Conservation (phyloP, 176 grass and related monocot species). For the Avena insularis region DNA sequence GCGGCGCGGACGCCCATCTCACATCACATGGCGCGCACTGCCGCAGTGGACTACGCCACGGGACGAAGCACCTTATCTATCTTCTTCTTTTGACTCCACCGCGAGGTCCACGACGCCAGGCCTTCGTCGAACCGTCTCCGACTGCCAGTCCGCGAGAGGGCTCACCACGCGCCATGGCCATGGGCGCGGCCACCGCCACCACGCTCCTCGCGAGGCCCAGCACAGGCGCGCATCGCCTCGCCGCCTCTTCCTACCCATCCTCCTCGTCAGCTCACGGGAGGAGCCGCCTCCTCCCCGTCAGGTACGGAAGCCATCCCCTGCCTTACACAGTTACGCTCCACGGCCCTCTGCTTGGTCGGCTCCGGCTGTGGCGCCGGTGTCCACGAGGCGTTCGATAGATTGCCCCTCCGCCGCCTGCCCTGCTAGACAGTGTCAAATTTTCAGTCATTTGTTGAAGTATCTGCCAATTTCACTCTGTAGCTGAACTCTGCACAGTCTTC, state of each 20-base stretch:
- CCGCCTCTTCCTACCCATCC: background rate
- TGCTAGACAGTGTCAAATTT: background rate
- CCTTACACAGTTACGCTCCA: no score
- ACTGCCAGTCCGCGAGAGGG: background rate
- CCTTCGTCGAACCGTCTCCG: background rate
- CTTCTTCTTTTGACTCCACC: background rate
- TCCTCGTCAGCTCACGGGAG: conserved; percentile 37
- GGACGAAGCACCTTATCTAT: conserved; percentile 24
- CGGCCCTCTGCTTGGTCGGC: background rate
- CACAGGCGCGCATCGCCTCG: conserved; percentile 18
- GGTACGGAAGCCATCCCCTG: conserved; percentile 19
- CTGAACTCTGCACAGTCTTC: background rate
- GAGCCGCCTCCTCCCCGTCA: conserved; percentile 37
- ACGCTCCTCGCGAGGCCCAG: conserved; percentile 49
- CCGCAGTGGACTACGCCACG: background rate
- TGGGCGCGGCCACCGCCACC: conserved; percentile 38
- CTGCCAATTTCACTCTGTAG: background rate
- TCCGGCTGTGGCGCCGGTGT: background rate
- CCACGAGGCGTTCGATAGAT: conserved; percentile 28
- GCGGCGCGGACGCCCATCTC: background rate
- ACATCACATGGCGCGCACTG: conserved; percentile 2
- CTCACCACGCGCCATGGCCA: conserved; percentile 50
- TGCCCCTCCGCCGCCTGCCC: background rate
- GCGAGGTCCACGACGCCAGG: background rate
- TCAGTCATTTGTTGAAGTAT: background rate